These are phyloP conservation scores for Chrysoporthe puriensis DNA, from an alignment of 2,329 filamentous ascomycete species.

Conservation along the genomic window DNA sequence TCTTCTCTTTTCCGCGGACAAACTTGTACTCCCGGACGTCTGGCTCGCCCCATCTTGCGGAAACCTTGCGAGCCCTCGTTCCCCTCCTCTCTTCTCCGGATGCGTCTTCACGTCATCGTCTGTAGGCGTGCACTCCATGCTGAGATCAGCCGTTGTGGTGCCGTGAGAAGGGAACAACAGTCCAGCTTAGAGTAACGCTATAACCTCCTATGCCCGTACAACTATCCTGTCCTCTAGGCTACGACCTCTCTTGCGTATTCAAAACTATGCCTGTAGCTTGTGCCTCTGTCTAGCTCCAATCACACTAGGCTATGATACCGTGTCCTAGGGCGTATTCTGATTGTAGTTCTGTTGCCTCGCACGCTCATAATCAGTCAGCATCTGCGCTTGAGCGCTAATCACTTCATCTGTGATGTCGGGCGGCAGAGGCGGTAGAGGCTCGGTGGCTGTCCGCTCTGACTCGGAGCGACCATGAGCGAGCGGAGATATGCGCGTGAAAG, in stretches of 20 bases:
- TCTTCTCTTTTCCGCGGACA: too few relatives aligned
- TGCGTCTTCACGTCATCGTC: too few relatives aligned
- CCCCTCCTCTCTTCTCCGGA: too few relatives aligned
- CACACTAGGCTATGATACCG: neutral
- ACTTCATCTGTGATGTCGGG: neutral
- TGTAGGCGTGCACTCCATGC: too few relatives aligned
- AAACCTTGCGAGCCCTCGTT: too few relatives aligned
- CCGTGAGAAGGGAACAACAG: too few relatives aligned
- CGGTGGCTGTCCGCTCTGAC: neutral
- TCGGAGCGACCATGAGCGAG: neutral
- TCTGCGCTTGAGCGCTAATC: slow-evolving; percentile 8
- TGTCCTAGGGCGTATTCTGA: neutral
- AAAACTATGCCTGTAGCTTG: neutral
- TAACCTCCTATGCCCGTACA: too few relatives aligned
- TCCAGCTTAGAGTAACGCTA: too few relatives aligned
- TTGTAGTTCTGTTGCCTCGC: neutral
- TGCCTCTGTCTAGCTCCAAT: neutral
- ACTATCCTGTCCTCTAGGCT: too few relatives aligned
- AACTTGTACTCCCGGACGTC: too few relatives aligned
- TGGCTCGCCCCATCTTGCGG: too few relatives aligned
- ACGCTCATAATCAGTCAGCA: neutral
- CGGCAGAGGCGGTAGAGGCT: neutral
- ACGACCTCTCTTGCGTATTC: neutral
- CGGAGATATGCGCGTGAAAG: neutral
- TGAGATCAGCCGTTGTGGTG: too few relatives aligned